Percentiles rank a stretch among this genome's conserved stretches.
Conservation (phyloP, 257 asterid genomes). For the Petunia secreta region DNA sequence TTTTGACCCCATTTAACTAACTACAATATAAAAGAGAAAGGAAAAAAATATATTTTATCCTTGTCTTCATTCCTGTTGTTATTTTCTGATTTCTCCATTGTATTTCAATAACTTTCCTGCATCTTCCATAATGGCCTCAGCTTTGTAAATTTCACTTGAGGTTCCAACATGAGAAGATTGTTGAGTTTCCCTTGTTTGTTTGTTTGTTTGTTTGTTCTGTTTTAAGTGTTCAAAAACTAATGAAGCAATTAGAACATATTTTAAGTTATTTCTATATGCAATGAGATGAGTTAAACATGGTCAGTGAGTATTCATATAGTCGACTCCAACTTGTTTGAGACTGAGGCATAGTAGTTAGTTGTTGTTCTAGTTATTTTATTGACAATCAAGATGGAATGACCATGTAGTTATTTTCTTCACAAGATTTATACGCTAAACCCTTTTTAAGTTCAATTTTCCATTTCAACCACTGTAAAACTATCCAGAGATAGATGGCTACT, state of each 20-base stretch:
- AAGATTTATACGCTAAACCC: constrained; percentile 12
- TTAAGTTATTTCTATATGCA: neutral
- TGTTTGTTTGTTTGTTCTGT: neutral
- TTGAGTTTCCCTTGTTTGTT: constrained; percentile 6
- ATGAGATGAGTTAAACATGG: no score
- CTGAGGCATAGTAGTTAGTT: no score
- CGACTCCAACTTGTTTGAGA: no score
- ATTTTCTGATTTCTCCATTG: constrained; percentile 1
- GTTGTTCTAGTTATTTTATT: neutral
- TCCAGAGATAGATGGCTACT: constrained; percentile 2
- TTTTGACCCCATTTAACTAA: constrained; percentile 22
- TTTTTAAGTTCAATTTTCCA: neutral
- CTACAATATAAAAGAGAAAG: constrained; percentile 24
- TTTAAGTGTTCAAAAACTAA: neutral
- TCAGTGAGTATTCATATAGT: no score
- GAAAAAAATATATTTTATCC: constrained; percentile 6
- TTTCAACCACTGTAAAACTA: constrained; percentile 13
- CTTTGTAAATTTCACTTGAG: constrained; percentile 25
- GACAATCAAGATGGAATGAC: constrained; percentile 20
- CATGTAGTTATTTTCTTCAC: constrained; percentile 8
- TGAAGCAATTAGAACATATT: constrained; percentile 10
- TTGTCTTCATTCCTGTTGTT: constrained; percentile 23
- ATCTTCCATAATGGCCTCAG: constrained; percentile 6
- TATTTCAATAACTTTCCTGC: constrained; percentile 21
- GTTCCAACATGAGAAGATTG: constrained; percentile 25